Conservation (phyloP, 257 asterid genomes). For the Verbascum thapsus region DNA sequence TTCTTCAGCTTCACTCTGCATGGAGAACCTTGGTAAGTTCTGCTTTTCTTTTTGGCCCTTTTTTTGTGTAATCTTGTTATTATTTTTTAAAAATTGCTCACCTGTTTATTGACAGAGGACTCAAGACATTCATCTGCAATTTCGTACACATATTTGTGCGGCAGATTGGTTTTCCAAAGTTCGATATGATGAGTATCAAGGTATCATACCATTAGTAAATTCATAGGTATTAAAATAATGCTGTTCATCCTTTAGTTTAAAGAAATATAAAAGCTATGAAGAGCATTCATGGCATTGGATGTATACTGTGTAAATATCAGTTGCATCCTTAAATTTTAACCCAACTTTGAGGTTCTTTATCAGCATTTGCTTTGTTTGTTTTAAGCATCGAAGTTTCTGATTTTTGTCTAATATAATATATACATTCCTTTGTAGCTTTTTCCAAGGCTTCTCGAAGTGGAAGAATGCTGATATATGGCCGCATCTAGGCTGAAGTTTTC, state of each 20-base stretch:
- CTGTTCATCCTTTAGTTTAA: background rate
- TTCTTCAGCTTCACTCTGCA: slow-evolving; percentile 23
- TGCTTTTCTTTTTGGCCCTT: slow-evolving; percentile 8
- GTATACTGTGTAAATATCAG: background rate
- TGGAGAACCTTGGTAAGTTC: slow-evolving; percentile 34
- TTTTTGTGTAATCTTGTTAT: slow-evolving; percentile 8
- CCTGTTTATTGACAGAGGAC: slow-evolving; percentile 2
- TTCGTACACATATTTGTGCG: background rate
- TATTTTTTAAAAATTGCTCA: slow-evolving; percentile 10
- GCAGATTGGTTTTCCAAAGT: background rate
- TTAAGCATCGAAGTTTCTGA: background rate
- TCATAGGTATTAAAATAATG: slow-evolving; percentile 4
- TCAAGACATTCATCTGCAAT: background rate
- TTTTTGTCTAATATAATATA: background rate
- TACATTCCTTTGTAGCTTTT: slow-evolving; percentile 12
- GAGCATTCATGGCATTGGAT: background rate
- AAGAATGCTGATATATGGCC: slow-evolving; percentile 18
- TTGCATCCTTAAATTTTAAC: background rate
- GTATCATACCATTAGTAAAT: background rate
- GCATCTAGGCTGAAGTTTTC: slow-evolving; percentile 10
- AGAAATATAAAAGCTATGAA: background rate
- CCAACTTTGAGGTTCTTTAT: background rate
- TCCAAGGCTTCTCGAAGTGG: slow-evolving; percentile 24
- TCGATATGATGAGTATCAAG: background rate
- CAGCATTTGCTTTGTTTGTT: slow-evolving; percentile 4